phyloP scores from a whole-genome alignment of 305 asterid genomes.

The Salvia sclarea region DNA sequence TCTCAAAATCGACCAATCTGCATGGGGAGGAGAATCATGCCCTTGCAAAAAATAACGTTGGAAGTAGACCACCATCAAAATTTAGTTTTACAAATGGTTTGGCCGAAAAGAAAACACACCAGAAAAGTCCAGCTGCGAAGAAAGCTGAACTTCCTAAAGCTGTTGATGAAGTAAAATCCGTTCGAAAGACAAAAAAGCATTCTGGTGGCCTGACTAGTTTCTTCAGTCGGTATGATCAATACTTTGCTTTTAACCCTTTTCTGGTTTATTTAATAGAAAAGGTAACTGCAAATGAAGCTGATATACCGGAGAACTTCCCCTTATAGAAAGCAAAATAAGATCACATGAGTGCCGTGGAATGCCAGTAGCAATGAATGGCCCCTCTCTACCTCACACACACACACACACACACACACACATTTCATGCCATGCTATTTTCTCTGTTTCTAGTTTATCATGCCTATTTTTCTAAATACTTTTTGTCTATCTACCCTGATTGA shows the following conservation, averaged over 20 bases:
- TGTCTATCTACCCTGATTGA: neutral
- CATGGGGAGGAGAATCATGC: conserved; percentile 41
- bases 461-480: neutral
- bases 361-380: neutral
- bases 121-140: conserved; percentile 38
- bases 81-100: conserved; percentile 37
- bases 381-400: neutral
- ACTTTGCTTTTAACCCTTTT: conserved; percentile 22
- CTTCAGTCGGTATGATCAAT: conserved; percentile 63
- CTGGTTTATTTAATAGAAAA: neutral
- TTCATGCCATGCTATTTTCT: neutral
- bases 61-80: conserved; percentile 42
- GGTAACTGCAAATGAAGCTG: conserved; percentile 11
- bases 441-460: neutral
- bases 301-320: neutral
- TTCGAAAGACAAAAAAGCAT: conserved; percentile 53
- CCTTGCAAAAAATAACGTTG: conserved; percentile 38
- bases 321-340: neutral
- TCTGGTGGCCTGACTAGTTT: conserved; percentile 51
- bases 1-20: conserved; percentile 43
- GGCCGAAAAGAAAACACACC: conserved; percentile 39
- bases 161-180: conserved; percentile 41
- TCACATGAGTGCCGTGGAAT: neutral
- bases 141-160: conserved; percentile 40
- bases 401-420: neutral